Evolutionary conservation across 1,284 basidiomycete genomes (phyloP), one percentile per base, ranked within the genome.

Genomic region (Ustilago loliicola): DNA sequence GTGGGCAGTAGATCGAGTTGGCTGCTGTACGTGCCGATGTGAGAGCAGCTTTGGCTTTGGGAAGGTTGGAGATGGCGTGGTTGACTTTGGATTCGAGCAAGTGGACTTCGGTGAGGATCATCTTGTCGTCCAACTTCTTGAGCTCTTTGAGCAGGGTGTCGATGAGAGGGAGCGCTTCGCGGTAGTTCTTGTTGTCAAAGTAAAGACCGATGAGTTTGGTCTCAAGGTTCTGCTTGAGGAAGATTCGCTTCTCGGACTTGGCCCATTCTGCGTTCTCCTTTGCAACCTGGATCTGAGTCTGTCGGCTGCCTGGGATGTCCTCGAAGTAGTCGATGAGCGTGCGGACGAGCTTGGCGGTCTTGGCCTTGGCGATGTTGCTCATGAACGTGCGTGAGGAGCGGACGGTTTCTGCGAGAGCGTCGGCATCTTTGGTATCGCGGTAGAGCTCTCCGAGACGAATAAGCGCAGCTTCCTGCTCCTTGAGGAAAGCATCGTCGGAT

Each of bases 1-100:
- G 96, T 17, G 96, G 96, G 86, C 96, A 98, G 89, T 99, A 99
- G 87, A 99, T 97, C 9, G 95, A 92, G 88, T 98, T 98, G 51
- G 95, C 96, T 7, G 95, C 94, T 0, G 96, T 98, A 65, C 96
- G 90, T 0, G 96, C 92, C 0, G 94, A 95, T 0, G 95, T 98
- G 27, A 98, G 88, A 0, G 94, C 93, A 5, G 96, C 94, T 89
- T 98, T 98, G n/a, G 96, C 91, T 85, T 98, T 96, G 8, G 94
- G 90, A 62, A 95, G 88, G 87, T 98, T 98, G n/a, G 92, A 92
- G 65, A 95, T 91, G 0, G 94, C 94, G 70, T 95, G 91, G 82
- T 96, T 94, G 3, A 96, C 94, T 57, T 94, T 89, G 67, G 93
- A 94, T 87, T 99, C 96, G 32, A 98, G 90, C 9, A 98, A 89